phyloP scores from a whole-genome alignment of 306 rosid species.

The Vigna unguiculata region DNA sequence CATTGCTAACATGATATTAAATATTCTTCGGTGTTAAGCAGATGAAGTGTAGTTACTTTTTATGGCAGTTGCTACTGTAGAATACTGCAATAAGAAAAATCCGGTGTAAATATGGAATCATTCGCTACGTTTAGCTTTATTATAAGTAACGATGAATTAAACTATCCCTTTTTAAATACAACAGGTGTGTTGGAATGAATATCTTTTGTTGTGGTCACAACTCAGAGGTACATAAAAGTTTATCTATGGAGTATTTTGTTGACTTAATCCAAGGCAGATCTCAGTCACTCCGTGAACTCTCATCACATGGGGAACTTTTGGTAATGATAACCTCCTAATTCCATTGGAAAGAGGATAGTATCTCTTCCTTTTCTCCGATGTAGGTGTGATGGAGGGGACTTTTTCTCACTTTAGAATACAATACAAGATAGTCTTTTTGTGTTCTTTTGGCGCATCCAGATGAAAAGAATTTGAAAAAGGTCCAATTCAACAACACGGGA shows the following conservation, averaged over 20 bases:
- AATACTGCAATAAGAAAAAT: background rate
- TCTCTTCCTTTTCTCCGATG: constrained; percentile 6
- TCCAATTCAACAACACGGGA: constrained; percentile 44
- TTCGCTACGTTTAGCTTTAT: background rate
- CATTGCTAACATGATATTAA: no score
- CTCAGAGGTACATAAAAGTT: background rate
- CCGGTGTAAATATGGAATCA: background rate
- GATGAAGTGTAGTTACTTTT: background rate
- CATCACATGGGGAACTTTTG: constrained; percentile 30
- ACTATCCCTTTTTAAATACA: background rate
- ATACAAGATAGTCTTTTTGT: constrained; percentile 48
- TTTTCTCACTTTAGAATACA: background rate
- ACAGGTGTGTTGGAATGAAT: background rate
- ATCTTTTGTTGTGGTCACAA: background rate
- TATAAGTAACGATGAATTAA: background rate
- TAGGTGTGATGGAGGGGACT: background rate
- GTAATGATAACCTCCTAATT: constrained; percentile 37
- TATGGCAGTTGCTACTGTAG: background rate
- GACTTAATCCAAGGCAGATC: constrained; percentile 19
- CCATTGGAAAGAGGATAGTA: constrained; percentile 27
- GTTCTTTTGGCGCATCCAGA: constrained; percentile 53
- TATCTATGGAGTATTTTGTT: background rate
- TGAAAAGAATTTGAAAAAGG: constrained; percentile 50
- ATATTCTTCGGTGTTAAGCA: background rate
- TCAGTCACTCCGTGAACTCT: background rate